phyloP scores from a whole-genome alignment of 2,329 filamentous ascomycete genomes.

The Mariannaea elegans region DNA sequence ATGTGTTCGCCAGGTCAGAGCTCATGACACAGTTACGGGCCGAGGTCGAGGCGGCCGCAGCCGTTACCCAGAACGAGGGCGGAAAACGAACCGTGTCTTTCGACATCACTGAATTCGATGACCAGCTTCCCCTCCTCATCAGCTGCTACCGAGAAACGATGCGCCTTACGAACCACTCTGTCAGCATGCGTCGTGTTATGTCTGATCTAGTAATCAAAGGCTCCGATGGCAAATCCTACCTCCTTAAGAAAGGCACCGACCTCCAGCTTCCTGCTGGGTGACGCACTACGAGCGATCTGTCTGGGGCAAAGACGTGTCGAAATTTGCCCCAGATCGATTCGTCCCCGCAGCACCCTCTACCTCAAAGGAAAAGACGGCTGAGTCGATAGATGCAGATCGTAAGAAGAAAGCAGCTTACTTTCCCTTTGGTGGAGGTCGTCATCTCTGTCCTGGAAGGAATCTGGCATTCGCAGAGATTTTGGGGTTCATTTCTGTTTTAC shows the following conservation, averaged over 20 bases:
- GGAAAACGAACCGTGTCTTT: slow-evolving; percentile 37
- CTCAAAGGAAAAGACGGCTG: neutral
- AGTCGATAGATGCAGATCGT: slow-evolving; percentile 19
- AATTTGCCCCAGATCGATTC: slow-evolving; percentile 40
- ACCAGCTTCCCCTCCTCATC: slow-evolving; percentile 52
- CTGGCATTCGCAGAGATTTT: slow-evolving; percentile 47
- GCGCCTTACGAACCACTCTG: slow-evolving; percentile 50
- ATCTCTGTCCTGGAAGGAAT: slow-evolving; percentile 46
- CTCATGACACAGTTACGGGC: slow-evolving; percentile 30
- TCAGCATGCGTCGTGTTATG: slow-evolving; percentile 51
- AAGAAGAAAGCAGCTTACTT: slow-evolving; percentile 37
- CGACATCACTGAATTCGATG: slow-evolving; percentile 49
- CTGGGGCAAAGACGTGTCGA: slow-evolving; percentile 36
- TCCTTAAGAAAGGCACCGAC: slow-evolving; percentile 43
- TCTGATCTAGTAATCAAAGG: slow-evolving; percentile 50
- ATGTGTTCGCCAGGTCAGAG: slow-evolving; percentile 40
- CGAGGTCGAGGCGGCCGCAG: slow-evolving; percentile 27
- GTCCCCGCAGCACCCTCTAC: neutral
- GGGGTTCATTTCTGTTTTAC: slow-evolving; percentile 39
- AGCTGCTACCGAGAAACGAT: slow-evolving; percentile 56
- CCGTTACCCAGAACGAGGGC: neutral
- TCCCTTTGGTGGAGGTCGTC: slow-evolving; percentile 46
- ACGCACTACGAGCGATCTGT: slow-evolving; percentile 31
- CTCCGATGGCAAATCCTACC: slow-evolving; percentile 34
- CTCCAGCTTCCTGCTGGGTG: slow-evolving; percentile 40